phyloP scores from a whole-genome alignment of 2,329 filamentous ascomycete species.

The Ophiostoma perfectum region DNA sequence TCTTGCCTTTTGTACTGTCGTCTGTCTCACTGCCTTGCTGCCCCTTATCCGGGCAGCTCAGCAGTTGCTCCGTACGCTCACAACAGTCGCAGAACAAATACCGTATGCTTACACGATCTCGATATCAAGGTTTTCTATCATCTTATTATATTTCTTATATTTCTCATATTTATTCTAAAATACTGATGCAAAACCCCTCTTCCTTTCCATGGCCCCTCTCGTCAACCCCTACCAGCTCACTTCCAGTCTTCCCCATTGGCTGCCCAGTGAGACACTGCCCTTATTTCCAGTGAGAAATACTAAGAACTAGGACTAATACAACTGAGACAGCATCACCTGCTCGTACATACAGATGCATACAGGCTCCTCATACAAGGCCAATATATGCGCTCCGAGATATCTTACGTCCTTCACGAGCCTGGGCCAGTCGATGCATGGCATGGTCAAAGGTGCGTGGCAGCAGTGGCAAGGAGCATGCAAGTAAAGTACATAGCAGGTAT shows the following conservation, averaged over 20 bases:
- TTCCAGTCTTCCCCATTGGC: background rate
- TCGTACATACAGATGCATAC: background rate
- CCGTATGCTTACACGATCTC: background rate
- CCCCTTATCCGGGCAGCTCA: background rate
- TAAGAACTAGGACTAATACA: background rate
- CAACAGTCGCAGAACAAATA: background rate
- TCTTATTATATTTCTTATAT: too few relatives aligned
- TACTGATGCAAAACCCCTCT: too few relatives aligned
- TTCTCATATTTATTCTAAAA: too few relatives aligned
- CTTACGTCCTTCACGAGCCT: background rate
- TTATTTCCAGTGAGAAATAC: background rate
- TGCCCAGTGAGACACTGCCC: background rate
- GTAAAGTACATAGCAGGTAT: background rate
- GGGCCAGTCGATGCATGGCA: slow-evolving; percentile 13
- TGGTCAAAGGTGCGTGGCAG: background rate
- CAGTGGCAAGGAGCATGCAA: slow-evolving; percentile 7
- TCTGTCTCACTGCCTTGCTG: background rate
- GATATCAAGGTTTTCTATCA: background rate
- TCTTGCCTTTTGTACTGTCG: background rate
- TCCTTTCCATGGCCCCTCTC: too few relatives aligned
- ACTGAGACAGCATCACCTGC: slow-evolving; percentile 3
- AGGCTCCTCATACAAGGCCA: background rate
- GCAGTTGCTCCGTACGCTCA: background rate
- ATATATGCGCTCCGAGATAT: background rate
- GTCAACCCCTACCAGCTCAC: too few relatives aligned